A percentile compares a stretch with the other conserved stretches of the same genome.
These are phyloP conservation scores for Xerocomus spinulosus DNA, from an alignment of 768 basidiomycete genomes.

Conservation along the genomic window DNA sequence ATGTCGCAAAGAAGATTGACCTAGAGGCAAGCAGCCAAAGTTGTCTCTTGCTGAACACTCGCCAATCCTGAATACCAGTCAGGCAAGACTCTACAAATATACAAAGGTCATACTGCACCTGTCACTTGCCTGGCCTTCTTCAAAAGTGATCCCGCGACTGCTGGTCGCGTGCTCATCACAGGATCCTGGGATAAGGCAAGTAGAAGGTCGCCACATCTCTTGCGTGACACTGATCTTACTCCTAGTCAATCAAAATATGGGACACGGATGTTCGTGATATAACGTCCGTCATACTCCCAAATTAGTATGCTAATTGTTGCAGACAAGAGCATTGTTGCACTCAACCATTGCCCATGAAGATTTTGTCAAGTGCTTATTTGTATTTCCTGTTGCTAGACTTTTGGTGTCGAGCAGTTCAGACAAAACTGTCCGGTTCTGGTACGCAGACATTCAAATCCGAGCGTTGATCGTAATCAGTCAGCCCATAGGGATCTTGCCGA, in stretches of 20 bases:
- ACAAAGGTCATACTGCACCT: constrained; percentile 83
- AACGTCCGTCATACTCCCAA: background rate
- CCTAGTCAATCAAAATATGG: constrained; percentile 85
- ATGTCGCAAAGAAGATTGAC: constrained; percentile 66
- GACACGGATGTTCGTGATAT: constrained; percentile 53
- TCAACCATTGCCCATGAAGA: constrained; percentile 79
- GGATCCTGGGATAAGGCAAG: constrained; percentile 91
- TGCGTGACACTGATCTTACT: constrained; percentile 8
- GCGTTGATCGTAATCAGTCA: background rate
- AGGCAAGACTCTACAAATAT: constrained; percentile 71
- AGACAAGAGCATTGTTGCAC: constrained; percentile 71
- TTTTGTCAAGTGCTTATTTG: constrained; percentile 82
- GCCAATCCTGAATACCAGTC: constrained; percentile 45
- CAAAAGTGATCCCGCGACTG: constrained; percentile 37
- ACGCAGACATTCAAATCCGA: constrained; percentile 17
- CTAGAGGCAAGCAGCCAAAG: constrained; percentile 52
- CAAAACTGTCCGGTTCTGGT: constrained; percentile 86
- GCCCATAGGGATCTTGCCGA: constrained; percentile 58
- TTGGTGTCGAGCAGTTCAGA: constrained; percentile 89
- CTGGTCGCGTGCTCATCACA: constrained; percentile 61
- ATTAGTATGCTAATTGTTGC: constrained; percentile 7
- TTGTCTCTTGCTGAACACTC: constrained; percentile 6
- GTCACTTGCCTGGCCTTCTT: constrained; percentile 79
- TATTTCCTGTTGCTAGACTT: constrained; percentile 60
- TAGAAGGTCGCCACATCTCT: background rate